Evolutionary conservation across 306 rosid species (phyloP), one percentile per base, ranked within the genome.

Genomic region (Alnus rubra): DNA sequence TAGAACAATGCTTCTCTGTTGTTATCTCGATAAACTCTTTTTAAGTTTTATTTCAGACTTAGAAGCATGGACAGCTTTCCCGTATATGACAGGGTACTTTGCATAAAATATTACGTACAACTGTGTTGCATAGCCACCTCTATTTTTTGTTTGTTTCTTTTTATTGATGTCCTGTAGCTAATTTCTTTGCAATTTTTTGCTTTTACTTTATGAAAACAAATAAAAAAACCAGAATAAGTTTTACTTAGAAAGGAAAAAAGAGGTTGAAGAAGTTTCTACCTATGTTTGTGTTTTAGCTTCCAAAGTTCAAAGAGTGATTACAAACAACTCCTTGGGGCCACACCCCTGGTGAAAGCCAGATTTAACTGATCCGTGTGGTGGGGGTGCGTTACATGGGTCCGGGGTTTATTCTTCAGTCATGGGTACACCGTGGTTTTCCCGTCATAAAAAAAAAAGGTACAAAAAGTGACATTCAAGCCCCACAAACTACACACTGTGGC

Each of bases 21-120:
- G 75, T 71, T 71, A 47, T 10, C 7, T 16, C 3, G 3, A 18
- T 67, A 42, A 67, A 67, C 72, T 18, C 51, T 39, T 16, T 67
- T 35, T 67, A 39, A 42, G 72, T 67, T 67, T 42, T 67, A 39
- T n/a, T 67, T 67, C 72, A 18, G 72, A 67, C 28, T 67, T 7
- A 42, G 51, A 67, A 39, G 72, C 51, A 67, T 16, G 72, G 51
- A 16, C 16, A 47, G 31, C 30, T 39, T 18, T 39, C 51, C 50
- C 31, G 2, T 67, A 5, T 39, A 67, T 67, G 51, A 39, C 7
- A 18, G 50, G 51, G 45, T 64, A 64, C 70, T 14, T 64, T 64
- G 47, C 8, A 7, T 2, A 39, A 59, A 39, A 39, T 30, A 62
- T 30, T 30, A 1, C 68, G 10, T 60, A 4, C 9, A 58, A 58